Percentiles rank a stretch among this genome's conserved stretches.
Conservation (phyloP, 164 flowering plant species). For the Sextonia rubra region DNA sequence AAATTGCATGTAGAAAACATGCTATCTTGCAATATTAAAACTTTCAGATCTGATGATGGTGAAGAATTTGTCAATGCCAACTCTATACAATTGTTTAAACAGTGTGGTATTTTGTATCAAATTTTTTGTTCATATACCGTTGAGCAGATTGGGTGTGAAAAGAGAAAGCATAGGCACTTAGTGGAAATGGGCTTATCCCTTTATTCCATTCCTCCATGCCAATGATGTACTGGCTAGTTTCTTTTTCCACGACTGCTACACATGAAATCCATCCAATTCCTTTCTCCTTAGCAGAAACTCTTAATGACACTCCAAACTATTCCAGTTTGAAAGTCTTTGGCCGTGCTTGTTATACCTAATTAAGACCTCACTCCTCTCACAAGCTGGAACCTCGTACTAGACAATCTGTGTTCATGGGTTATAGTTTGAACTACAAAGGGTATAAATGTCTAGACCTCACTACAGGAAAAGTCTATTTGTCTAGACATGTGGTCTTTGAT, state of each 20-base stretch:
- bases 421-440: not conserved
- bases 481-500: not conserved
- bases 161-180: not conserved
- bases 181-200: not conserved
- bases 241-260: not conserved
- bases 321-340: not conserved
- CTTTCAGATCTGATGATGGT: too few relatives aligned
- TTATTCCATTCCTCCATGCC: not conserved
- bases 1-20: too few relatives aligned
- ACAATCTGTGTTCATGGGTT: not conserved
- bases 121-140: not conserved
- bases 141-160: not conserved
- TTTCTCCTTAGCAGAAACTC: not conserved
- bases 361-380: not conserved
- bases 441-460: not conserved
- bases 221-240: not conserved
- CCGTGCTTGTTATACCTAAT: not conserved
- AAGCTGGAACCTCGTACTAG: not conserved
- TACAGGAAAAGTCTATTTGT: not conserved
- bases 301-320: not conserved
- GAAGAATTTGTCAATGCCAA: too few relatives aligned
- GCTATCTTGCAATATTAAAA: too few relatives aligned
- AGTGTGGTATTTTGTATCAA: not conserved
- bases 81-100: too few relatives aligned
- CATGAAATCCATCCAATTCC: not conserved